Evolutionary conservation across 1,139 yeast genomes (phyloP).

Genomic region (Suhomyces taliae): DNA sequence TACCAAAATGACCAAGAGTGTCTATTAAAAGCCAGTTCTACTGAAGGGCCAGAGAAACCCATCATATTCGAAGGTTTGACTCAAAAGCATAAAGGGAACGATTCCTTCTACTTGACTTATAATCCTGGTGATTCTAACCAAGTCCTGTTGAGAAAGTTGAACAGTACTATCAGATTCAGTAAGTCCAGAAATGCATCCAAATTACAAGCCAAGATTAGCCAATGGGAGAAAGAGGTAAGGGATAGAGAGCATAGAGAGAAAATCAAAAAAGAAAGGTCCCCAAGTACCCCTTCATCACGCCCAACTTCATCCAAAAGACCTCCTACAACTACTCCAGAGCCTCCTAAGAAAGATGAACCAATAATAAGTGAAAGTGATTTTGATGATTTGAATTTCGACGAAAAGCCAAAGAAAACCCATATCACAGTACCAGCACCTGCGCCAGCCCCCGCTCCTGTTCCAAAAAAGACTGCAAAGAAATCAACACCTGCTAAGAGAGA

Average conservation of each 20-base stretch:
- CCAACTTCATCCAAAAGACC: conserved; percentile 18
- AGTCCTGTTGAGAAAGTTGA: conserved; percentile 27
- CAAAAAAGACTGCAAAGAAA: conserved; percentile 1
- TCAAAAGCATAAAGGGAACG: conserved; percentile 29
- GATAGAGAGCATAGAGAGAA: background rate
- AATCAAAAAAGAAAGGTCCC: conserved; percentile 1
- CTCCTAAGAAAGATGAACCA: conserved; percentile 20
- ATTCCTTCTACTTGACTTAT: conserved; percentile 34
- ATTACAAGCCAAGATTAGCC: conserved; percentile 15
- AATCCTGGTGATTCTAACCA: conserved; percentile 16
- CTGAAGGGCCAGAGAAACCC: conserved; percentile 22
- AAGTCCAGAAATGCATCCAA: conserved; percentile 36
- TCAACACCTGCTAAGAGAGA: background rate
- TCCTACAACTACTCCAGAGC: conserved; percentile 19
- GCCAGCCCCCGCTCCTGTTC: background rate
- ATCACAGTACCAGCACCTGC: conserved; percentile 10
- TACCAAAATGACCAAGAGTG: conserved; percentile 39
- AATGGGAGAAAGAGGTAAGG: conserved; percentile 14
- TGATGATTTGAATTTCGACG: conserved; percentile 28
- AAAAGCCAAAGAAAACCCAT: conserved; percentile 3
- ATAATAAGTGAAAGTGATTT: conserved; percentile 39
- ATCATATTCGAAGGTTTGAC: conserved; percentile 44
- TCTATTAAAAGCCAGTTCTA: conserved; percentile 31
- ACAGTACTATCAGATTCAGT: conserved; percentile 36
- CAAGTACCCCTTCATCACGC: conserved; percentile 1